phyloP scores from a whole-genome alignment of 1,284 basidiomycete genomes.

The Mycosarcoma maydis region DNA sequence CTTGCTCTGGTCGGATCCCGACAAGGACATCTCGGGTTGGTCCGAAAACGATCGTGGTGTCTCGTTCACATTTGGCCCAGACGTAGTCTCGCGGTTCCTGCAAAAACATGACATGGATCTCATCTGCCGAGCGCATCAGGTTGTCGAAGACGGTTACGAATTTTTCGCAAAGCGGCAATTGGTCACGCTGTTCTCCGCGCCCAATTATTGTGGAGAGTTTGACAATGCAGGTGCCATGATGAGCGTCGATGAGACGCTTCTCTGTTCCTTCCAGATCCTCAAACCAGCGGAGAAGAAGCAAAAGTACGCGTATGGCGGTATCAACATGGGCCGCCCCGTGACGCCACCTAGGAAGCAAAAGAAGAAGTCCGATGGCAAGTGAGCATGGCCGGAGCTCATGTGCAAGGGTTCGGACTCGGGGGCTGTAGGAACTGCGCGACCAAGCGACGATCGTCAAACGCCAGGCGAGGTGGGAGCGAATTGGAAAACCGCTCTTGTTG shows the following conservation, averaged over 20 bases:
- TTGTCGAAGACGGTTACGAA: conserved; percentile 98
- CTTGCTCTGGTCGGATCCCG: conserved; percentile 97
- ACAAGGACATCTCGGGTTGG: conserved; percentile 99
- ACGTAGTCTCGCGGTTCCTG: conserved; percentile 95
- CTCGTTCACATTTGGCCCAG: conserved; percentile 97
- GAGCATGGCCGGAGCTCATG: conserved; percentile 13
- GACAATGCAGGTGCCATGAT: conserved; percentile 99
- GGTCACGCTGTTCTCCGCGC: conserved; percentile 96
- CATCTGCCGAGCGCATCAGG: conserved; percentile 98
- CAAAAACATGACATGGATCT: conserved; percentile 99
- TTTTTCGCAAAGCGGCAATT: conserved; percentile 98
- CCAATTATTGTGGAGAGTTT: conserved; percentile 97
- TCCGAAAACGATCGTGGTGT: conserved; percentile 99
- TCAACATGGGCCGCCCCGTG: conserved; percentile 70
- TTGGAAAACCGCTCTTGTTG: background rate
- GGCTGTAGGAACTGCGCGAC: no score
- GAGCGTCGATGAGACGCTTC: conserved; percentile 96
- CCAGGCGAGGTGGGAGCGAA: background rate
- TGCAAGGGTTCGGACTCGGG: no score
- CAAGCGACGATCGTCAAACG: no score
- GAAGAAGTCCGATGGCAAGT: conserved; percentile 68
- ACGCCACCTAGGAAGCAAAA: conserved; percentile 72
- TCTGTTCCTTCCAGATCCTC: conserved; percentile 95
- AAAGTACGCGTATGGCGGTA: conserved; percentile 72
- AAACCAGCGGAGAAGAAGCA: conserved; percentile 99